These are phyloP conservation scores for Lodderomyces beijingensis DNA, from an alignment of 1,139 yeast species.

Conservation along the genomic window DNA sequence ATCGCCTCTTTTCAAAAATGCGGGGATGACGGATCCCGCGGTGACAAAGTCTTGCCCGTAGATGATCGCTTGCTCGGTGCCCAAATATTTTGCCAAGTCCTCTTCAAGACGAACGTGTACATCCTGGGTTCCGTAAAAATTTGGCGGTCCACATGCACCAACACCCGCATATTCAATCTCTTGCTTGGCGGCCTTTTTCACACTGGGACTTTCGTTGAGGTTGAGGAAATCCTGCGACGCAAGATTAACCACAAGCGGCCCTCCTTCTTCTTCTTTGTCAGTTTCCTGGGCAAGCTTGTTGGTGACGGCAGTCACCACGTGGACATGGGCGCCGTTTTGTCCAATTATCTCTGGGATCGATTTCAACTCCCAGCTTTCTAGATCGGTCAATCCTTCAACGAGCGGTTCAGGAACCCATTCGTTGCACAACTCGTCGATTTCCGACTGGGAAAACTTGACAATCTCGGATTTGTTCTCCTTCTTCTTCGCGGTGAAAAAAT, in stretches of 20 bases:
- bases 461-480: constrained; percentile 73
- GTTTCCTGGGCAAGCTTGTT: not conserved
- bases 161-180: constrained; percentile 77
- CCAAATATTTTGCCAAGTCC: constrained; percentile 68
- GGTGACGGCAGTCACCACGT: constrained; percentile 10
- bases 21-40: constrained; percentile 93
- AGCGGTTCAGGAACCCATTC: constrained; percentile 93
- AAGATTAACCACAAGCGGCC: constrained; percentile 68
- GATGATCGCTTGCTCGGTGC: constrained; percentile 72
- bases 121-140: constrained; percentile 94
- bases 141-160: constrained; percentile 99
- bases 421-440: constrained; percentile 75
- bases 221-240: constrained; percentile 62
- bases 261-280: constrained; percentile 10
- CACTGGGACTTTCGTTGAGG: constrained; percentile 43
- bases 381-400: constrained; percentile 48
- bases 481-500: constrained; percentile 78
- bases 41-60: constrained; percentile 94
- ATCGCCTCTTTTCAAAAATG: constrained; percentile 94
- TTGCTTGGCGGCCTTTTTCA: constrained; percentile 53
- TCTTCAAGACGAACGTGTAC: constrained; percentile 80
- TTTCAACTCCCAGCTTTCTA: constrained; percentile 59
- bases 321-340: constrained; percentile 49
- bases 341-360: constrained; percentile 63
- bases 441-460: constrained; percentile 59